Evolutionary conservation across 2,329 filamentous ascomycete genomes (phyloP), one percentile per base, ranked within the genome.

Genomic region (Ploettnerulaceae sp.): DNA sequence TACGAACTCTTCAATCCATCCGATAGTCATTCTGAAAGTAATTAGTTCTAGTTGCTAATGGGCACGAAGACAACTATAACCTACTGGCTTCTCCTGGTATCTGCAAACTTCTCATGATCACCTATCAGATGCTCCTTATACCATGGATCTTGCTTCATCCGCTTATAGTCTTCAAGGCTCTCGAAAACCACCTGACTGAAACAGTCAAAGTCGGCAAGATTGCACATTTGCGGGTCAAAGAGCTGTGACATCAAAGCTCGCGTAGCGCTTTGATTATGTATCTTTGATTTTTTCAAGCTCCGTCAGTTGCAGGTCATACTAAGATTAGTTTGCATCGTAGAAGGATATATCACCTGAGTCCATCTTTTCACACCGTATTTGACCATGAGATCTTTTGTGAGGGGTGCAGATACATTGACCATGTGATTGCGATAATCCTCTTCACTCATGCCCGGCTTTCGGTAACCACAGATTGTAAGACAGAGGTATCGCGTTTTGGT

Each of bases 71-170:
- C 11, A 41, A 47, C 9, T 32, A 44, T 34, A 15, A 34, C 32
- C 18, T 34, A 34, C 32, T 34, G 56, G 61, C 69, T 72, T 48
- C 62, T 63, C 52, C 69, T 69, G 1, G 69, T 73, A 54, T 76
- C 72, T 0, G 71, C 72, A 61, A 75, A 75, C 3, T 70, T 69
- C 52, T 71, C 68, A 58, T 75, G 71, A 52, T 75, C 72, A 2
- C 56, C 55, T 0, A 66, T 52, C 14, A 76, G 49, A 46, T 70
- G 62, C 51, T 71, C 54, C 59, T 71, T 69, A 52, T 72, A 76
- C 61, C 62, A 73, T 2, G 71, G 69, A 55, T 76, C 73, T 11
- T 68, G 45, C 56, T 74, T 74, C 65, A 76, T 71, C 5, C 58
- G 53, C 55, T 69, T 70, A 56, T 71, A 76, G 47, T 72, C 64